Conservation (phyloP, 371 early-diverging fungal genomes). For the Blakeslea trispora region DNA sequence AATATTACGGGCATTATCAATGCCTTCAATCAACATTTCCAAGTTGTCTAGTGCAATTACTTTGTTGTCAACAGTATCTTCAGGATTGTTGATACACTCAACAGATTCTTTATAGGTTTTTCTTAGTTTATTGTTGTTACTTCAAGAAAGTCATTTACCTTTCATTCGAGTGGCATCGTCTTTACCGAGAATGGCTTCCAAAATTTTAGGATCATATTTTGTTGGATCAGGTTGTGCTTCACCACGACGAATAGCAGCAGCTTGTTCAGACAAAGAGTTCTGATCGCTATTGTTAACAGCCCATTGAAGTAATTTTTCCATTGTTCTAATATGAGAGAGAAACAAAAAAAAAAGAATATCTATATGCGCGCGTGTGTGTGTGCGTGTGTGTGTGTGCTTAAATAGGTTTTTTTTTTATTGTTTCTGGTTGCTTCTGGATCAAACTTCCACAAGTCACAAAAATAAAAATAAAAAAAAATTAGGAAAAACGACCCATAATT, state of each 20-base stretch:
- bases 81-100: conserved; percentile 57
- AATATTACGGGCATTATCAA: conserved; percentile 94
- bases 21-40: conserved; percentile 91
- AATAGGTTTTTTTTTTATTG: too few relatives aligned
- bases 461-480: not conserved
- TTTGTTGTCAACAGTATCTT: conserved; percentile 68
- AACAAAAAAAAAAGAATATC: not conserved
- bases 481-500: conserved; percentile 35
- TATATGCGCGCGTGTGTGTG: too few relatives aligned
- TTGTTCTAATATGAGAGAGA: not conserved
- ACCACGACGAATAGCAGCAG: conserved; percentile 53
- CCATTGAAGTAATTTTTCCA: conserved; percentile 89
- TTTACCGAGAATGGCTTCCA: conserved; percentile 92
- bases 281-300: conserved; percentile 79
- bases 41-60: conserved; percentile 88
- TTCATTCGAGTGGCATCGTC: conserved; percentile 87
- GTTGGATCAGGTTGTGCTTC: conserved; percentile 40
- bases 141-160: conserved; percentile 39
- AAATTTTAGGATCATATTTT: conserved; percentile 72
- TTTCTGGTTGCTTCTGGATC: not conserved
- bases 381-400: too few relatives aligned
- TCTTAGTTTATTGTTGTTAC: not conserved
- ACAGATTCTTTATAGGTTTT: conserved; percentile 58
- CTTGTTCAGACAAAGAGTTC: conserved; percentile 63
- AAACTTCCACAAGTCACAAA: not conserved